Percentiles rank a stretch among this genome's conserved stretches.
Evolutionary conservation across 192 early-diverging fungal genomes (phyloP).

Genomic region (Thamnidium elegans): DNA sequence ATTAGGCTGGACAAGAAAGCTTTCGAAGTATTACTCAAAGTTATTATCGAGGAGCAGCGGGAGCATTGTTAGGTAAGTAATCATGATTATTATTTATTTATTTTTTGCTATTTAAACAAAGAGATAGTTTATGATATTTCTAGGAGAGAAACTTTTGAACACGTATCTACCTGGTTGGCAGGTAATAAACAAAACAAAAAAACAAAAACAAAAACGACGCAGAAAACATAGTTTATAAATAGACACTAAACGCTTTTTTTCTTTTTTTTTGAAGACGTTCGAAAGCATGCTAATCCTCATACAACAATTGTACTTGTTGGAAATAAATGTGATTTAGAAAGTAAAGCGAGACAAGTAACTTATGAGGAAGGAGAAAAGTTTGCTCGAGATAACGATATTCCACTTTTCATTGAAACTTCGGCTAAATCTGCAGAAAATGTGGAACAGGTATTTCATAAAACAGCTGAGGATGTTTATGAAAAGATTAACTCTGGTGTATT

Average conservation of each 20-base stretch:
- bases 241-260: not conserved
- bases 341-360: slow-evolving; percentile 70
- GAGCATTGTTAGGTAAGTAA: slow-evolving; percentile 62
- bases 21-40: slow-evolving; percentile 83
- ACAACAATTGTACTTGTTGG: slow-evolving; percentile 89
- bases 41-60: slow-evolving; percentile 81
- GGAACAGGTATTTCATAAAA: slow-evolving; percentile 76
- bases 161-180: slow-evolving; percentile 76
- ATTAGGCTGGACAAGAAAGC: slow-evolving; percentile 76
- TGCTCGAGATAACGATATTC: slow-evolving; percentile 77
- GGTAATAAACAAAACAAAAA: slow-evolving; percentile 23
- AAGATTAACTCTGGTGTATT: slow-evolving; percentile 77
- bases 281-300: slow-evolving; percentile 84
- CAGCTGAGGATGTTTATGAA: slow-evolving; percentile 75
- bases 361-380: slow-evolving; percentile 85
- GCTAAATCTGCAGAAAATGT: slow-evolving; percentile 89
- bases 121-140: slow-evolving; percentile 68
- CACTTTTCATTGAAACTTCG: slow-evolving; percentile 85
- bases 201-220: not conserved
- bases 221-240: not conserved
- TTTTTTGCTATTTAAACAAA: slow-evolving; percentile 16
- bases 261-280: slow-evolving; percentile 54
- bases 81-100: not conserved
- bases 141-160: slow-evolving; percentile 69
- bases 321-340: slow-evolving; percentile 89